Evolutionary conservation across 768 basidiomycete genomes (phyloP).

Genomic region (Leccinum boreale): DNA sequence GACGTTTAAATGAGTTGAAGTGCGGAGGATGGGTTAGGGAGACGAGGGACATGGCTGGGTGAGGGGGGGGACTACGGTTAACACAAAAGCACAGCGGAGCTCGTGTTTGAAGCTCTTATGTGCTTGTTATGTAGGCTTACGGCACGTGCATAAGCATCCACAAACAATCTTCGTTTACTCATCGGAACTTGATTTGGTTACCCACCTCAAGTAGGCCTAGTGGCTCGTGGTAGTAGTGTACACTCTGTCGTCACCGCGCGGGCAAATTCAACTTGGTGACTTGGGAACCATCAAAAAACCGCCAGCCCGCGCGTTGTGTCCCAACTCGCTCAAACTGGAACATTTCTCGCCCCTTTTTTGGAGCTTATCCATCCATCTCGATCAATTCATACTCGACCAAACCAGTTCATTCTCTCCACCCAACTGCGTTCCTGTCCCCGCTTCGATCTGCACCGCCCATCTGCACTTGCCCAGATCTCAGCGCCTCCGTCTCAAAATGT

Average conservation of each 20-base stretch:
- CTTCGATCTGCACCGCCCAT: slow-evolving; percentile 16
- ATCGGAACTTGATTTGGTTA: slow-evolving; percentile 21
- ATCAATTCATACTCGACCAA: slow-evolving; percentile 19
- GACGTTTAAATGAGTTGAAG: slow-evolving; percentile 32
- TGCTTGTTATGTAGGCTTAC: slow-evolving; percentile 35
- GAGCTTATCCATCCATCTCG: slow-evolving; percentile 17
- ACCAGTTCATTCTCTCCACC: slow-evolving; percentile 8
- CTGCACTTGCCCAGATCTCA: slow-evolving; percentile 1
- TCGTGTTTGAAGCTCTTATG: slow-evolving; percentile 35
- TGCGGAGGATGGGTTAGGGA: slow-evolving; percentile 8
- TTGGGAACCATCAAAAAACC: slow-evolving; percentile 32
- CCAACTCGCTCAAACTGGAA: slow-evolving; percentile 20
- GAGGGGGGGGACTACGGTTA: slow-evolving; percentile 11
- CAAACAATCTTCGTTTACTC: slow-evolving; percentile 34
- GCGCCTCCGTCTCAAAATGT: slow-evolving; percentile 5
- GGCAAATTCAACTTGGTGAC: slow-evolving; percentile 2
- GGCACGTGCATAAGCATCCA: slow-evolving; percentile 35
- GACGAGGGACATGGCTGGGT: slow-evolving; percentile 22
- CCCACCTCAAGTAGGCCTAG: too few relatives aligned
- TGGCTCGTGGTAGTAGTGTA: neutral
- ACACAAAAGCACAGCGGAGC: slow-evolving; percentile 27
- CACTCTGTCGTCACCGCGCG: neutral
- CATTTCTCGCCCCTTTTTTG: slow-evolving; percentile 11
- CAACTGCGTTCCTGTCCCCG: slow-evolving; percentile 2
- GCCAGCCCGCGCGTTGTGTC: slow-evolving; percentile 26